Percentiles rank a stretch among this genome's conserved stretches.
Conservation (phyloP, 176 grass and related monocot species). For the Sorghum bicolor region Sorghum_bicolor_NCBIv3 NC_012870.2:52871001-52871500, state of each 20-base stretch:
- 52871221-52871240: slow-evolving; percentile 9
- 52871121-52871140: slow-evolving; percentile 20
- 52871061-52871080: slow-evolving; percentile 3
- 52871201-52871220: slow-evolving; percentile 18
- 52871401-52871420: slow-evolving; percentile 12
- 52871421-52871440: slow-evolving; percentile 21
- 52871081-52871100: slow-evolving; percentile 14
- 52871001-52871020: slow-evolving; percentile 5
- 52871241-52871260: slow-evolving; percentile 18
- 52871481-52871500: slow-evolving; percentile 26
- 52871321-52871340: slow-evolving; percentile 17
- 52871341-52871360: slow-evolving; percentile 1
- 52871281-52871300: slow-evolving; percentile 1
- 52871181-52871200: slow-evolving; percentile 22
- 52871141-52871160: slow-evolving; percentile 12
- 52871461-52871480: slow-evolving; percentile 14
- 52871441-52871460: slow-evolving; percentile 32
- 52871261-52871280: slow-evolving; percentile 8
- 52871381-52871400: slow-evolving; percentile 27
- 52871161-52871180: background rate
- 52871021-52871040: background rate
- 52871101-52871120: slow-evolving; percentile 14
- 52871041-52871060: background rate
- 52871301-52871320: background rate
- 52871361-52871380: slow-evolving; percentile 21